Conservation (phyloP, 1,139 yeast genomes). For the Hansenula sp. region DNA sequence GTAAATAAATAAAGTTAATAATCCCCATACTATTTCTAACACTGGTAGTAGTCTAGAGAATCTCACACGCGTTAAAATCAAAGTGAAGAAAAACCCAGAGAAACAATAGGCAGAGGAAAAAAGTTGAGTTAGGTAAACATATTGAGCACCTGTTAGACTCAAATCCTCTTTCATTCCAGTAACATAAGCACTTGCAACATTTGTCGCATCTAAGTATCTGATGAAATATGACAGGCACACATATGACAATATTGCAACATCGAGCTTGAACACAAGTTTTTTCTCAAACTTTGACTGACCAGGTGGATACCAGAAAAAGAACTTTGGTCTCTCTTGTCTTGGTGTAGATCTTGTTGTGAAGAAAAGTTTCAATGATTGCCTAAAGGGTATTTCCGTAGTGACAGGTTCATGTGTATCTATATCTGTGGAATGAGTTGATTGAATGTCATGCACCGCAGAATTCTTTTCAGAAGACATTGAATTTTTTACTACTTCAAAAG, state of each 20-base stretch:
- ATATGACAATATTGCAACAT: conserved; percentile 31
- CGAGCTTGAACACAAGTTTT: conserved; percentile 31
- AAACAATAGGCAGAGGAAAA: conserved; percentile 39
- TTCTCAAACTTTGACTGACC: conserved; percentile 24
- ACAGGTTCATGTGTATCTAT: no score
- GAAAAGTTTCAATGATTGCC: no score
- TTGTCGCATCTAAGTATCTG: conserved; percentile 28
- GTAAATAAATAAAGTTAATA: conserved; percentile 39
- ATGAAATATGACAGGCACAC: conserved; percentile 32
- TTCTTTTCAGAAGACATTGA: no score
- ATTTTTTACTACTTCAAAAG: no score
- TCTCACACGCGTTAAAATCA: conserved; percentile 44
- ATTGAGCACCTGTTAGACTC: conserved; percentile 23
- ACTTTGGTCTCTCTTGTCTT: not conserved
- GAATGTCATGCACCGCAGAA: no score
- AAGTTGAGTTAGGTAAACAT: no score
- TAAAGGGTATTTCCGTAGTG: no score
- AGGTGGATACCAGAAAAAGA: conserved; percentile 26
- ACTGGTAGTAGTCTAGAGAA: conserved; percentile 40
- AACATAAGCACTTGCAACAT: conserved; percentile 31
- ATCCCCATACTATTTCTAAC: conserved; percentile 30
- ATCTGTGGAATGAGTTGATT: no score
- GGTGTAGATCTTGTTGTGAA: no score
- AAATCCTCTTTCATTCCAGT: conserved; percentile 32
- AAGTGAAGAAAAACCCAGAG: conserved; percentile 49